Percentiles rank a stretch among this genome's conserved stretches.
phyloP scores from a whole-genome alignment of 768 basidiomycete genomes.

The Dacryopinax spathularia region DNA sequence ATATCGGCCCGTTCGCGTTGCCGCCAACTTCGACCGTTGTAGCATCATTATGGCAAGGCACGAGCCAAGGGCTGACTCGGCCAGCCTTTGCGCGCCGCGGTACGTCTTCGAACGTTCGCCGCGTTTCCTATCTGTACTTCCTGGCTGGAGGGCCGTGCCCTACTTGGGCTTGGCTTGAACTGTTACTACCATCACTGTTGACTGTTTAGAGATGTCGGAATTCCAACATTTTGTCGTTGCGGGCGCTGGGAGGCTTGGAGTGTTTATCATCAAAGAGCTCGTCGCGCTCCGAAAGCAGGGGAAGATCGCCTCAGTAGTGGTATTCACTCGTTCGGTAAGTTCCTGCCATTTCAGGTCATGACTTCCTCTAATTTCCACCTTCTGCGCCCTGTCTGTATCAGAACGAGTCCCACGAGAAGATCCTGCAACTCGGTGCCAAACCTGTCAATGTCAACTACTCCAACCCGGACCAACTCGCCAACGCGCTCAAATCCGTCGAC shows the following conservation, averaged over 20 bases:
- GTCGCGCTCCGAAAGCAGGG: constrained; percentile 2
- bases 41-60: no score
- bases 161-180: no score
- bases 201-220: neutral
- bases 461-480: neutral
- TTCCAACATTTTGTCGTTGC: constrained; percentile 8
- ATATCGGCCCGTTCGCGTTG: no score
- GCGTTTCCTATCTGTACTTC: no score
- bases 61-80: no score
- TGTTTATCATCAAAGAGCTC: constrained; percentile 7
- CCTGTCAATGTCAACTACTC: neutral
- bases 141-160: no score
- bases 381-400: neutral
- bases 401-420: neutral
- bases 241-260: constrained; percentile 7
- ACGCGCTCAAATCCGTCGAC: neutral
- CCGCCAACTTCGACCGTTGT: no score
- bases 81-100: no score
- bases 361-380: neutral
- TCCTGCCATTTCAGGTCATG: neutral
- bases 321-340: neutral
- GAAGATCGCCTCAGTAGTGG: neutral
- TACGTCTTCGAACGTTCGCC: no score
- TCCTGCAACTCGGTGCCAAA: neutral
- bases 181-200: no score